Percentiles rank a stretch among this genome's conserved stretches.
Evolutionary conservation across 768 basidiomycete genomes (phyloP).

Genomic region (Boletus rufocinnamomeus): DNA sequence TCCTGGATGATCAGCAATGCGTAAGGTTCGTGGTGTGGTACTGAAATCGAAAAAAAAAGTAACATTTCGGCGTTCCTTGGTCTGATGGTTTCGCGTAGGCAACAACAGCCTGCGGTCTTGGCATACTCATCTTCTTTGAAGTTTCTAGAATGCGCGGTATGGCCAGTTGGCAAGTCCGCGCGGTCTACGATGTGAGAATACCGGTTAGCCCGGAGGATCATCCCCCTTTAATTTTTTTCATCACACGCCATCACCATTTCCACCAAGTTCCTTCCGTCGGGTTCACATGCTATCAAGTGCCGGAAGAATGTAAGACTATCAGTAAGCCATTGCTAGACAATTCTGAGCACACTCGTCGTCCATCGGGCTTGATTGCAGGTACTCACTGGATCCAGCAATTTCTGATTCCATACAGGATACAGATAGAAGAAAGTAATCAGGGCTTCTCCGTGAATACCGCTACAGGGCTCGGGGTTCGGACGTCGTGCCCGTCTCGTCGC

Average conservation of each 20-base stretch:
- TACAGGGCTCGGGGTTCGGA: neutral
- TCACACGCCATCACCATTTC: neutral
- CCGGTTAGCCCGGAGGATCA: slow-evolving; percentile 3
- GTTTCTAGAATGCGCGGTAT: neutral
- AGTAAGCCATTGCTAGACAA: neutral
- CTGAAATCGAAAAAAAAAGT: neutral
- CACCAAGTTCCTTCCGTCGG: neutral
- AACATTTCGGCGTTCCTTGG: neutral
- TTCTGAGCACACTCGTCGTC: neutral
- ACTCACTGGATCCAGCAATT: neutral
- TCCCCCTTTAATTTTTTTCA: neutral
- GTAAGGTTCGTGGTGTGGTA: neutral
- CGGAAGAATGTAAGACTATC: neutral
- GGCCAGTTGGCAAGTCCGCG: neutral
- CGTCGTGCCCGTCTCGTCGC: neutral
- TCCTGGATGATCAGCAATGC: neutral
- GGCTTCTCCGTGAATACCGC: neutral
- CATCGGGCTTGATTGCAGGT: neutral
- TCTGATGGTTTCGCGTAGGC: neutral
- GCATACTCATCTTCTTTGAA: neutral
- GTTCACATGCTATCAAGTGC: neutral
- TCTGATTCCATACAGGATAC: neutral
- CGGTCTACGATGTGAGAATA: slow-evolving; percentile 9
- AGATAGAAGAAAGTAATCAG: neutral
- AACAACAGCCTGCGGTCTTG: neutral